Evolutionary conservation across 257 asterid species (phyloP), one percentile per base, ranked within the genome.

Genomic region (Linderniella brevidens): DNA sequence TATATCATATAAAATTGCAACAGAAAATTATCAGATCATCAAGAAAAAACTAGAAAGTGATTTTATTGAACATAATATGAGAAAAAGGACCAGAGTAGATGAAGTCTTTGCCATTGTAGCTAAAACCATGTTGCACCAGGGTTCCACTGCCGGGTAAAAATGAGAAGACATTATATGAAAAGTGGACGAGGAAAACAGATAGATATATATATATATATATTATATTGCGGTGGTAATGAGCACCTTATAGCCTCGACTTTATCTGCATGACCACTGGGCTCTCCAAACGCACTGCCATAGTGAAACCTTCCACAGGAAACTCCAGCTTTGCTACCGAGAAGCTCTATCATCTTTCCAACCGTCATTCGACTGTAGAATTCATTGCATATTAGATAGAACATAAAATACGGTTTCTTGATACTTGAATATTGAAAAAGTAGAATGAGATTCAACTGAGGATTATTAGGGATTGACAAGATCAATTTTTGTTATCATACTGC

Each of bases 201-300:
- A 15, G 15, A 13, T 35, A 35, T 9, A n/a, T n/a, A n/a, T n/a
- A n/a, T n/a, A n/a, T n/a, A n/a, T n/a, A n/a, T n/a, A n/a, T n/a
- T n/a, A n/a, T n/a, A n/a, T n/a, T n/a, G n/a, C n/a, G 51, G 18
- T 36, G 50, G 58, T 35, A 11, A 41, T 45, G 18, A 29, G 57
- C 18, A 85, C 95, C 95, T 86, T 81, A 88, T 88, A 54, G 66
- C 64, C 58, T 85, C 95, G 53, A 88, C 94, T 59, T 67, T 77
- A 64, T 84, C 94, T 46, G 98, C 96, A 65, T 88, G 95, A 44
- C 98, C 98, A 77, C 93, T 78, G 54, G 86, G 92, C 65, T 88
- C 98, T 38, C 98, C 98, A 43, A 88, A 88, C 58, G 98, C 98
- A 68, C 94, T 84, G 41, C 98, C 98, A 50, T 88, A 88, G 61